Base-by-base conservation (phyloP, 2,329 filamentous ascomycete genomes). In the Coniochaeta sp. region DNA sequence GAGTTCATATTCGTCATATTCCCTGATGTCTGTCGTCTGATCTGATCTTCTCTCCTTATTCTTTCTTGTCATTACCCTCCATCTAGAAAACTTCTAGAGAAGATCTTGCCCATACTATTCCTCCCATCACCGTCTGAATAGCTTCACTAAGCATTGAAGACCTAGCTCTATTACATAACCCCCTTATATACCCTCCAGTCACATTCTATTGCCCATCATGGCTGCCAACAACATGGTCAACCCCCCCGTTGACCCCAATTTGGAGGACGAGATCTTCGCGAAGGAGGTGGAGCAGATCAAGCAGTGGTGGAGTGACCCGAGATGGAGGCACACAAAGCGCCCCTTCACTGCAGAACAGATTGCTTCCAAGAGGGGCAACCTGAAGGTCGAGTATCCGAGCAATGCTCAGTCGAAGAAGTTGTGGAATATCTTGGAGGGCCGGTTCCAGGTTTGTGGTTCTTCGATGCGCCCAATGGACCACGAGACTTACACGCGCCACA, bases 271-370 rank as follows among this genome's bases (percentile, higher is more conserved):
- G 62, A 73, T 85, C 63, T 96, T 87, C 73, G 78, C 83, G 63
- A 79, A 86, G 60, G 94, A 99, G 68, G 90, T 97, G 54, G 83
- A 86, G 63, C 83, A 87, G 59, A 86, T 97, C 60, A 89, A 96
- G 81, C 75, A 87, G 70, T 99, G 94, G 94, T 99, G 94, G 94
- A 79, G 77, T 50, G 89, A 95, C 63, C 82, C 90, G 52, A 82
- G 94, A 78, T 99, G 94, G 94, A 82, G 89, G 67, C 83, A 89
- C 71, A 99, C 94, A 62, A 91, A 88, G 75, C 82, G 94, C 53
- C 86, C 94, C 22, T 99, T 94, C 69, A 96, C 91, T 4, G 91
- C 94, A 28, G 94, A 97, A 78, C 89, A 95, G 74, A 97, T 99
- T 65, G 94, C 95, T 57, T 86, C 89, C 50, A 99, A 99, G 82